Conservation (phyloP, 164 flowering plant species). For the Piper betle region DNA sequence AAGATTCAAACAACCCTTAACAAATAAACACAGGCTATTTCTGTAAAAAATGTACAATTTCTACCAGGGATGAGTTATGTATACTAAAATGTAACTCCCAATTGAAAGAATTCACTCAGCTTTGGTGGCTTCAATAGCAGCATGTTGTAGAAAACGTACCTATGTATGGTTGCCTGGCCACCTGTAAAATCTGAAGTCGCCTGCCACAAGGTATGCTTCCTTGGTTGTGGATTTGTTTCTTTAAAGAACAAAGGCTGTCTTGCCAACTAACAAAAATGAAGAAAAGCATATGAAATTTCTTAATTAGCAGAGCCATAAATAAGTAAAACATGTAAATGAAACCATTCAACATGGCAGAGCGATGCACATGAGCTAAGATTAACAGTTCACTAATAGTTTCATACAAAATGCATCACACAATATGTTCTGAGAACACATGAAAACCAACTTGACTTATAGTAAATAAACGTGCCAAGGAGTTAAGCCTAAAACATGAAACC, state of each 20-base stretch:
- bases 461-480: background rate
- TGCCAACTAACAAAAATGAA: constrained; percentile 28
- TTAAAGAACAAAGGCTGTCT: constrained; percentile 69
- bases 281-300: too few species aligned
- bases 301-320: constrained; percentile 7
- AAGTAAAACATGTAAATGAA: background rate
- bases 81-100: background rate
- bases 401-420: constrained; percentile 40
- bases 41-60: background rate
- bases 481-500: background rate
- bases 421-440: constrained; percentile 38
- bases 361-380: too few species aligned
- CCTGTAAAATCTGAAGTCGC: constrained; percentile 70
- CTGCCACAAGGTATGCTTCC: constrained; percentile 85
- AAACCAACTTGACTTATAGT: background rate
- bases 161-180: constrained; percentile 57
- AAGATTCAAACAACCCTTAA: too few species aligned
- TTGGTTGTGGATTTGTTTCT: constrained; percentile 83
- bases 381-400: too few species aligned
- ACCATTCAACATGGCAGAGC: background rate
- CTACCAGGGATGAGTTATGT: constrained; percentile 12
- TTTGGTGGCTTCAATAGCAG: background rate
- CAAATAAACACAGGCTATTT: constrained; percentile 54
- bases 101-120: background rate
- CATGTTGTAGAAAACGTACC: constrained; percentile 17